A percentile compares a stretch with the other conserved stretches of the same genome.
Evolutionary conservation across 495 filamentous ascomycete species (phyloP).

Genomic region (Podospora pseudoanserina): DNA sequence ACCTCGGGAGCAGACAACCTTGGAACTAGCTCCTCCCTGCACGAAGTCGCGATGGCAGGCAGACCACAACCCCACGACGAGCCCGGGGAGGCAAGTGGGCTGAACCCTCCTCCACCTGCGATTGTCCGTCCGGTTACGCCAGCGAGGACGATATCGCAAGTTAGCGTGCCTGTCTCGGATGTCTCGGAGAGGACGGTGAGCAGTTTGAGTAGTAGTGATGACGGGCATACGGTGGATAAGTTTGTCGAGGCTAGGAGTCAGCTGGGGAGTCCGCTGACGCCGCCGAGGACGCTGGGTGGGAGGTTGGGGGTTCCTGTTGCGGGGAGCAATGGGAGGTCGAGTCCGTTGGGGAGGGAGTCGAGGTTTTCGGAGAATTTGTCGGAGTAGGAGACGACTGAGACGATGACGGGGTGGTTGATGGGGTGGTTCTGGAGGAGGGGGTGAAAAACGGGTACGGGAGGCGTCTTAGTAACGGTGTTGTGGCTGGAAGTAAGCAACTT

Average conservation of each 20-base stretch:
- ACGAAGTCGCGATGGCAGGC: constrained; percentile 52
- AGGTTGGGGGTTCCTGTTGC: not conserved
- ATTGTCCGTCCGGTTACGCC: not conserved
- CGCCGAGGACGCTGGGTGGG: constrained; percentile 17
- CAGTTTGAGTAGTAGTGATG: constrained; percentile 22
- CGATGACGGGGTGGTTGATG: not conserved
- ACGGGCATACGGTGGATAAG: constrained; percentile 14
- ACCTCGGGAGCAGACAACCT: constrained; percentile 31
- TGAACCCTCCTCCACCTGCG: not conserved
- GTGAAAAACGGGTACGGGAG: not conserved
- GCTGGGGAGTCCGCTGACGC: constrained; percentile 18
- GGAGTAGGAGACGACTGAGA: constrained; percentile 8
- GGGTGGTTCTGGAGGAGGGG: not conserved
- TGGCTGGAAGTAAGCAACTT: too few species aligned
- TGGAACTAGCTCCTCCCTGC: constrained; percentile 32
- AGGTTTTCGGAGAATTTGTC: constrained; percentile 37
- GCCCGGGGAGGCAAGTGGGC: too few species aligned
- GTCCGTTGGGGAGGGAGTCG: constrained; percentile 40
- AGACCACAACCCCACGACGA: constrained; percentile 23
- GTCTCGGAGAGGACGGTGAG: constrained; percentile 7
- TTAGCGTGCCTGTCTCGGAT: constrained; percentile 8
- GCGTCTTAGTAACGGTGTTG: not conserved
- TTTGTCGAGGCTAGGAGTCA: constrained; percentile 26
- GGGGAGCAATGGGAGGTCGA: constrained; percentile 28
- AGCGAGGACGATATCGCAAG: constrained; percentile 9